Conservation (phyloP, 1,139 yeast genomes). For the Candida neerlandica region DNA sequence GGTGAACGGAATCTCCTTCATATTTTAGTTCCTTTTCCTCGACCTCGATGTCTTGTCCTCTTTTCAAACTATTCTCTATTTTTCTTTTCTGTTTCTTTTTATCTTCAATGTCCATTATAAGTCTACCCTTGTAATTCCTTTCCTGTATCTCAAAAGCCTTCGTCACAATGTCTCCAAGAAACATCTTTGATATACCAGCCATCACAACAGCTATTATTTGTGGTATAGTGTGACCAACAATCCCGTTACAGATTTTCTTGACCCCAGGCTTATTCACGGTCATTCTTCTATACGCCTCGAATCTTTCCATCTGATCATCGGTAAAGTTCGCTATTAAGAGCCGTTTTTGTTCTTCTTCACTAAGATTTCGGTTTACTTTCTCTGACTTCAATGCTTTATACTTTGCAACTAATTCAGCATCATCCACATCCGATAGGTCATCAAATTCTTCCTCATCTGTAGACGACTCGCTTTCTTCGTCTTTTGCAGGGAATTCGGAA, state of each 20-base stretch:
- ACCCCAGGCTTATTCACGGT: slow-evolving; percentile 79
- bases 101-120: slow-evolving; percentile 38
- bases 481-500: slow-evolving; percentile 7
- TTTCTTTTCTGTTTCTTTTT: slow-evolving; percentile 38
- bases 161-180: slow-evolving; percentile 85
- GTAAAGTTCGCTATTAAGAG: slow-evolving; percentile 72
- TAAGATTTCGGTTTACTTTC: slow-evolving; percentile 26
- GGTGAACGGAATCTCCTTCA: slow-evolving; percentile 52
- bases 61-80: slow-evolving; percentile 29
- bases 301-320: slow-evolving; percentile 82
- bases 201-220: slow-evolving; percentile 79
- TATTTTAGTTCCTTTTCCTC: slow-evolving; percentile 33
- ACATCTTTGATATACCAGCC: slow-evolving; percentile 86
- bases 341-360: slow-evolving; percentile 59
- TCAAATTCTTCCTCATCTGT: slow-evolving; percentile 18
- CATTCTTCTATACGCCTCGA: slow-evolving; percentile 85
- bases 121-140: slow-evolving; percentile 50
- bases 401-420: slow-evolving; percentile 35
- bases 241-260: slow-evolving; percentile 77
- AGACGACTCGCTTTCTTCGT: slow-evolving; percentile 15
- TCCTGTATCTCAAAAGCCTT: slow-evolving; percentile 71
- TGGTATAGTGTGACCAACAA: slow-evolving; percentile 80
- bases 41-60: slow-evolving; percentile 33
- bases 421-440: slow-evolving; percentile 41
- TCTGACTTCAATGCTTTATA: slow-evolving; percentile 30